These are phyloP conservation scores for Puccinellia tenuiflora DNA, from an alignment of 176 grass and related monocot genomes.

Conservation along the genomic window DNA sequence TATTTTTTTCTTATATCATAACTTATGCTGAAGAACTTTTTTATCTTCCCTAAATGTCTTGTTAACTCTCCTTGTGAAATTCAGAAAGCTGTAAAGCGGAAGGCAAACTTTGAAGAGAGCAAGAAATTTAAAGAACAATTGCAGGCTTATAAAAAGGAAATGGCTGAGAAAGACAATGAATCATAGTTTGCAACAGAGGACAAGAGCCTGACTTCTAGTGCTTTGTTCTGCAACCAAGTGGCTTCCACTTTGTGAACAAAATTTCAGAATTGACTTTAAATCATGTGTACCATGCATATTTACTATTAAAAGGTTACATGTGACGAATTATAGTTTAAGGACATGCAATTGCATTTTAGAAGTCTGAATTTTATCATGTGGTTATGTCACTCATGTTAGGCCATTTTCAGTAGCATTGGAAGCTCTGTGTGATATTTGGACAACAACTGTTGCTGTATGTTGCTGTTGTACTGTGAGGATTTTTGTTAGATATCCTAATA, in stretches of 20 bases:
- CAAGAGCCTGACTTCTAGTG: neutral
- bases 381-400: neutral
- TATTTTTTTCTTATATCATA: neutral
- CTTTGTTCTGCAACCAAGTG: neutral
- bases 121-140: constrained; percentile 82
- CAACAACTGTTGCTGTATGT: neutral
- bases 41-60: neutral
- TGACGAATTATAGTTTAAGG: neutral
- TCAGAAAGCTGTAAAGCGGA: constrained; percentile 89
- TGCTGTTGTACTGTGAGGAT: neutral
- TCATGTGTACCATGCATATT: neutral
- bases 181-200: neutral
- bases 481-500: neutral
- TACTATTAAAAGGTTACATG: neutral
- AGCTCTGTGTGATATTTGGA: neutral
- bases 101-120: constrained; percentile 83
- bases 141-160: constrained; percentile 77
- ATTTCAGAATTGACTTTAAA: neutral
- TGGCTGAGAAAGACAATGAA: constrained; percentile 47
- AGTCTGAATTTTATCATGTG: neutral
- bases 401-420: neutral
- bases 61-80: neutral
- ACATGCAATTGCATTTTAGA: neutral
- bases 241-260: neutral
- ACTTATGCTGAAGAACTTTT: neutral